phyloP scores from a whole-genome alignment of 2,329 filamentous ascomycete species.

The Colletotrichum theobromicola region DNA sequence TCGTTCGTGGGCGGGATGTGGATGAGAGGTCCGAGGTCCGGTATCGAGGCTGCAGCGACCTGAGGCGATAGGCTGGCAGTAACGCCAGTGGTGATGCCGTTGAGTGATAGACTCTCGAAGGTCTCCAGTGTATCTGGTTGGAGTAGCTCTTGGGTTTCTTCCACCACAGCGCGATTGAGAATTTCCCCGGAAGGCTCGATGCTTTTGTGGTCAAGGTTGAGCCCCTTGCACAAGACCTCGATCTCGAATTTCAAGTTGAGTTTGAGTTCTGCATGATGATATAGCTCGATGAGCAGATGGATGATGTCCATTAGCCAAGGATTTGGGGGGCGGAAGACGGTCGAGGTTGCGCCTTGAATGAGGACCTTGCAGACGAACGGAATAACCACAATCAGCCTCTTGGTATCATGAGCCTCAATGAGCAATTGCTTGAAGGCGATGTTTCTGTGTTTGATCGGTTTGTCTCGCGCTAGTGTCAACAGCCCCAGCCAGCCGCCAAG shows the following conservation, averaged over 20 bases:
- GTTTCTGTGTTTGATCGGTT: conserved; percentile 94
- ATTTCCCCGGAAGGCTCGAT: conserved; percentile 90
- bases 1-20: conserved; percentile 82
- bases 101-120: conserved; percentile 83
- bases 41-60: conserved; percentile 79
- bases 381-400: conserved; percentile 89
- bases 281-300: conserved; percentile 87
- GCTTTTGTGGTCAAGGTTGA: conserved; percentile 89
- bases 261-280: conserved; percentile 91
- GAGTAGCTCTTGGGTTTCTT: conserved; percentile 65
- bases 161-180: conserved; percentile 72
- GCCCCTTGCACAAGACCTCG: conserved; percentile 92
- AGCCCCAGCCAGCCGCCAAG: conserved; percentile 93
- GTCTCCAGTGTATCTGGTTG: conserved; percentile 74
- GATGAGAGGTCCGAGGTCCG: conserved; percentile 81
- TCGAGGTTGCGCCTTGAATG: conserved; percentile 81
- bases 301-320: conserved; percentile 99
- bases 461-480: conserved; percentile 89
- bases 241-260: conserved; percentile 99
- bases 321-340: conserved; percentile 92
- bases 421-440: conserved; percentile 97
- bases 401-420: conserved; percentile 91
- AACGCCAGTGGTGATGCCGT: conserved; percentile 72
- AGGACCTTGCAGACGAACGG: conserved; percentile 98
- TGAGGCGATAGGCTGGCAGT: conserved; percentile 78